phyloP scores from a whole-genome alignment of 2,329 filamentous ascomycete species.

The Fusarium sp. region DNA sequence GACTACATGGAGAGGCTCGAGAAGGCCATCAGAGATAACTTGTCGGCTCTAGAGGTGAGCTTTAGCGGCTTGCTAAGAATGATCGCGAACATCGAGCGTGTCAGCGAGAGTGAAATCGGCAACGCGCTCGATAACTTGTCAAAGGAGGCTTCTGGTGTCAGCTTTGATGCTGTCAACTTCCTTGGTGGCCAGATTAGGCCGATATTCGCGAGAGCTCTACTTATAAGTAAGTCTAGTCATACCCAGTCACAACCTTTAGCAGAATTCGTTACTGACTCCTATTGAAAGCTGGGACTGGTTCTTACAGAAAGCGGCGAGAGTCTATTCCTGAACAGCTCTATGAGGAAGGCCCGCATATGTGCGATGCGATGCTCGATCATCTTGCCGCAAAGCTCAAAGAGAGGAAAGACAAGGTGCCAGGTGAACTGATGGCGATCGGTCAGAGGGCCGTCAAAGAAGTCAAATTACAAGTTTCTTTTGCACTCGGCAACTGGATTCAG shows the following conservation, averaged over 20 bases:
- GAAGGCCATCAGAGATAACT: not conserved
- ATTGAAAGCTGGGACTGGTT: not conserved
- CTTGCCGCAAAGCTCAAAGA: not conserved
- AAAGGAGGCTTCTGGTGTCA: not conserved
- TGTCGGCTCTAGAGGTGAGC: not conserved
- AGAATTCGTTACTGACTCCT: not conserved
- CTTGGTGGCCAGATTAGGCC: not conserved
- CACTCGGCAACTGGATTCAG: constrained; percentile 11
- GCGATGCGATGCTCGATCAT: not conserved
- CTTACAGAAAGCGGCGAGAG: not conserved
- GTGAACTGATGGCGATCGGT: not conserved
- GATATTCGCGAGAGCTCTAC: not conserved
- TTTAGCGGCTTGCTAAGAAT: not conserved
- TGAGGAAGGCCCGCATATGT: not conserved
- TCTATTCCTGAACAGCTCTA: not conserved
- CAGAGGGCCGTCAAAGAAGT: not conserved
- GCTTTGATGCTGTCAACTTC: not conserved
- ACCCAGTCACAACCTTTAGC: fast-evolving
- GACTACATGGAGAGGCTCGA: constrained; percentile 8
- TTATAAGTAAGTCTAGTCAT: not conserved
- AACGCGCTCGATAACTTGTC: not conserved
- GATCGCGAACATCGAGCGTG: not conserved
- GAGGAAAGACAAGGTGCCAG: not conserved
- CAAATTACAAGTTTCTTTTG: not conserved
- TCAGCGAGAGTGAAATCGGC: not conserved